These are phyloP conservation scores for Nemania abortiva DNA, from an alignment of 2,329 filamentous ascomycete genomes.

Conservation along the genomic window DNA sequence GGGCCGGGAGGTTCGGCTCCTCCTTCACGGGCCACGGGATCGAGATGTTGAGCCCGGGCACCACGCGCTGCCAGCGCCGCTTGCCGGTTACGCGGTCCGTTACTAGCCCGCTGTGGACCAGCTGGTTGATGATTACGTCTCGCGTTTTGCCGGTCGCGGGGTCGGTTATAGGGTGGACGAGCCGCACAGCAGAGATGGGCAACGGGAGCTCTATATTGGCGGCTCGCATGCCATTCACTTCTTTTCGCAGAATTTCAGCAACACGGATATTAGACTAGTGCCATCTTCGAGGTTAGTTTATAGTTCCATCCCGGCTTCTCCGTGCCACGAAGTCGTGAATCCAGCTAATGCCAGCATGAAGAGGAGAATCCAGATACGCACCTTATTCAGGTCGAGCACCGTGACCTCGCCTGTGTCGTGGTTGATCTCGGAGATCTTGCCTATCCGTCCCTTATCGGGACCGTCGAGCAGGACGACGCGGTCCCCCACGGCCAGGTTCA, in stretches of 20 bases:
- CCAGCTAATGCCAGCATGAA: background rate
- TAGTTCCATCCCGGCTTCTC: background rate
- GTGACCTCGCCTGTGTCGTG: slow-evolving; percentile 66
- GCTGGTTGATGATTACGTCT: slow-evolving; percentile 82
- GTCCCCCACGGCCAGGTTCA: slow-evolving; percentile 77
- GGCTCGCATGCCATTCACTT: slow-evolving; percentile 55
- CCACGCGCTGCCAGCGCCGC: slow-evolving; percentile 67
- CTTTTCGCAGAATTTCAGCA: slow-evolving; percentile 55
- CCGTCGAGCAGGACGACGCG: slow-evolving; percentile 86
- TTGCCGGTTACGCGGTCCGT: slow-evolving; percentile 63
- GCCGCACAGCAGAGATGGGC: slow-evolving; percentile 78
- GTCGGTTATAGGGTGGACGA: slow-evolving; percentile 81
- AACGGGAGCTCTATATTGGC: slow-evolving; percentile 67
- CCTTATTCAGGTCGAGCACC: slow-evolving; percentile 73
- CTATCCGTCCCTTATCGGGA: slow-evolving; percentile 85
- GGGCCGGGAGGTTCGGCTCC: slow-evolving; percentile 63
- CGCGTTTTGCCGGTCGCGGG: slow-evolving; percentile 71
- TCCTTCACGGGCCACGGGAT: slow-evolving; percentile 80
- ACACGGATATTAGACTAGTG: slow-evolving; percentile 55
- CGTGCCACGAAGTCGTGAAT: background rate
- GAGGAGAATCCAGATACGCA: slow-evolving; percentile 58
- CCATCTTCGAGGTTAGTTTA: slow-evolving; percentile 30
- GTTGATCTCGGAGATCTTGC: slow-evolving; percentile 72
- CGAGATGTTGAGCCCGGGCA: slow-evolving; percentile 76
- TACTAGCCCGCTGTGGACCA: slow-evolving; percentile 66